phyloP scores from a whole-genome alignment of 805 yeast species.

The Monosporozyma aerobia region DNA sequence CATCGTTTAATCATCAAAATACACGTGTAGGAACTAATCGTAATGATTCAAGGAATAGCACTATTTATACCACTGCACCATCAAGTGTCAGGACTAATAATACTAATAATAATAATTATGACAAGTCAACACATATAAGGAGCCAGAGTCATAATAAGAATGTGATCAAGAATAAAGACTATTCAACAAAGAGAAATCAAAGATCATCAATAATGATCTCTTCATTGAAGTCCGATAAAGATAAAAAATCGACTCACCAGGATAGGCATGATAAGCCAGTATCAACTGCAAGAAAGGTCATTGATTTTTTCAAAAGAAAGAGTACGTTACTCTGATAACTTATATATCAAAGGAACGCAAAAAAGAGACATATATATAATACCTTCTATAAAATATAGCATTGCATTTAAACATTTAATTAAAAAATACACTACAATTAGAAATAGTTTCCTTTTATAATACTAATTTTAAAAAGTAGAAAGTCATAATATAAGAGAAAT shows the following conservation, averaged over 20 bases:
- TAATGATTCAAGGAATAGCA: background rate
- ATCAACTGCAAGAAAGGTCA: slow-evolving; percentile 68
- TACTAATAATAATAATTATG: background rate
- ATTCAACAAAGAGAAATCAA: background rate
- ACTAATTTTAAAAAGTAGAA: too few species aligned
- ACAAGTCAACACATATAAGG: background rate
- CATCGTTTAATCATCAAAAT: background rate
- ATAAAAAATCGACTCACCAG: background rate
- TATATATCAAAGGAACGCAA: too few species aligned
- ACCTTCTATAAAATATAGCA: slow-evolving; percentile 1
- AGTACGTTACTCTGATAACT: slow-evolving; percentile 20
- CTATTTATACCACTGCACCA: slow-evolving; percentile 1
- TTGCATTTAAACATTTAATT: slow-evolving; percentile 1
- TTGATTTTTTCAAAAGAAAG: slow-evolving; percentile 71
- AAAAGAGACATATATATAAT: too few species aligned
- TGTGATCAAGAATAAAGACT: background rate
- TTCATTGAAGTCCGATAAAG: background rate
- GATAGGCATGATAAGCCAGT: background rate
- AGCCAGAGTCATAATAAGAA: background rate
- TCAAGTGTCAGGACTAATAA: background rate
- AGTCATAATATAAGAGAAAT: too few species aligned
- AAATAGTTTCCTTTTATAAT: too few species aligned
- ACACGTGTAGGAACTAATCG: background rate
- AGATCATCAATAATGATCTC: slow-evolving; percentile 9
- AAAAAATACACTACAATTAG: background rate